Evolutionary conservation across 225 moss, liverwort and hornwort genomes (phyloP).

Genomic region (Climacium dendroides): DNA sequence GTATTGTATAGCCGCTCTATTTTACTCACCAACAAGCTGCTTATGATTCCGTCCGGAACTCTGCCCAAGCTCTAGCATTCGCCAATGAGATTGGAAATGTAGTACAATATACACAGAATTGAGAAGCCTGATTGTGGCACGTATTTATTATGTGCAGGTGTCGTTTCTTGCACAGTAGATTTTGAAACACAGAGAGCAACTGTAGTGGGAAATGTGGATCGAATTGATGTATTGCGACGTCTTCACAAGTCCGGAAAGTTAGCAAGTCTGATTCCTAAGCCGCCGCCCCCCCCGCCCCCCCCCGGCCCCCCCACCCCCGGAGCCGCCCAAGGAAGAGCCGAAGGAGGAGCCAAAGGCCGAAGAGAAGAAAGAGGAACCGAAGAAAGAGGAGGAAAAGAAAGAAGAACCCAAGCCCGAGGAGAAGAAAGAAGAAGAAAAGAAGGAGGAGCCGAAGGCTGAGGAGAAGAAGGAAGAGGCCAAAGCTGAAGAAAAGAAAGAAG

Average conservation of each 20-base stretch:
- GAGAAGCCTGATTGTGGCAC: not conserved
- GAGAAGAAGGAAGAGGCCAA: slow-evolving; percentile 35
- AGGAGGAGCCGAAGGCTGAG: slow-evolving; percentile 10
- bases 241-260: slow-evolving; percentile 38
- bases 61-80: not conserved
- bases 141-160: slow-evolving; percentile 4
- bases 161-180: slow-evolving; percentile 7
- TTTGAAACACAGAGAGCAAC: slow-evolving; percentile 30
- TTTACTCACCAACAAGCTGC: not conserved
- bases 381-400: slow-evolving; percentile 17
- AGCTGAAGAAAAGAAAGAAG: slow-evolving; percentile 27
- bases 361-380: slow-evolving; percentile 22
- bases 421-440: slow-evolving; percentile 9
- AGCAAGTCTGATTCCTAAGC: slow-evolving; percentile 31
- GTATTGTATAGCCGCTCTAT: not conserved
- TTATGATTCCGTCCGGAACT: not conserved
- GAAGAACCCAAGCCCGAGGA: not conserved
- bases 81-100: not conserved
- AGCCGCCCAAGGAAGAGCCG: slow-evolving; percentile 4
- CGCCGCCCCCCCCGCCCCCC: slow-evolving; percentile 14
- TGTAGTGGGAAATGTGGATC: slow-evolving; percentile 26
- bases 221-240: slow-evolving; percentile 20
- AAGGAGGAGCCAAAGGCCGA: slow-evolving; percentile 5
- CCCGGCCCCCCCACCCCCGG: slow-evolving; percentile 6
- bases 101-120: not conserved